A percentile compares a stretch with the other conserved stretches of the same genome.
Conservation (phyloP, 1,139 yeast species). For the Scheffersomyces quercinus region DNA sequence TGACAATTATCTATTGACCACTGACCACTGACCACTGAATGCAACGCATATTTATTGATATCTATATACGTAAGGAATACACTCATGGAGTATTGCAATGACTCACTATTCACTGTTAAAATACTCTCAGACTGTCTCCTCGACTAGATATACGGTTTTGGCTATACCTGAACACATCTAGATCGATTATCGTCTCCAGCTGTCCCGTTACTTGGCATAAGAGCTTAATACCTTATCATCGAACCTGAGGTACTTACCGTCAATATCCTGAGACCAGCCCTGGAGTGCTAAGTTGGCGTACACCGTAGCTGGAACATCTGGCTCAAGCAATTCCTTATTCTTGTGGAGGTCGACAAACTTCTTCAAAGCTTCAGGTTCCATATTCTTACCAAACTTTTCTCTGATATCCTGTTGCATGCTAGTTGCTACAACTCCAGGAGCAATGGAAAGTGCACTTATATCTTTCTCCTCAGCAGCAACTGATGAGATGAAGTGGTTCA, state of each 20-base stretch:
- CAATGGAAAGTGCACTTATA: constrained; percentile 65
- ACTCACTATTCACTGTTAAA: too few species aligned
- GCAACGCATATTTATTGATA: too few species aligned
- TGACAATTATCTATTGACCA: too few species aligned
- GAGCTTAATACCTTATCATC: constrained; percentile 41
- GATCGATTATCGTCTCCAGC: too few species aligned
- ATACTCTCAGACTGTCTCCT: too few species aligned
- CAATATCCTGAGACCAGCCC: constrained; percentile 55
- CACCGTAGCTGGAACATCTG: constrained; percentile 69
- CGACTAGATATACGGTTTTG: too few species aligned
- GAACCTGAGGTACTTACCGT: constrained; percentile 67
- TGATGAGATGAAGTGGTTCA: constrained; percentile 70
- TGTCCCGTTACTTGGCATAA: constrained; percentile 5
- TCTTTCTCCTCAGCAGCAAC: constrained; percentile 67
- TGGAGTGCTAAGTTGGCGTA: constrained; percentile 63
- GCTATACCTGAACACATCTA: too few species aligned
- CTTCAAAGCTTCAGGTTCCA: constrained; percentile 57
- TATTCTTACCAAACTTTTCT: constrained; percentile 50
- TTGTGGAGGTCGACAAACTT: constrained; percentile 62
- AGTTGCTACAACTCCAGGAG: constrained; percentile 94
- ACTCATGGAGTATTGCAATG: too few species aligned
- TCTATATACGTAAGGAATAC: too few species aligned
- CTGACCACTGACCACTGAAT: too few species aligned
- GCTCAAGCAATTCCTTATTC: constrained; percentile 56
- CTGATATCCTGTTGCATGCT: constrained; percentile 81